Evolutionary conservation across 331 rosid genomes (phyloP).

Genomic region (Acacia pycnantha): DNA sequence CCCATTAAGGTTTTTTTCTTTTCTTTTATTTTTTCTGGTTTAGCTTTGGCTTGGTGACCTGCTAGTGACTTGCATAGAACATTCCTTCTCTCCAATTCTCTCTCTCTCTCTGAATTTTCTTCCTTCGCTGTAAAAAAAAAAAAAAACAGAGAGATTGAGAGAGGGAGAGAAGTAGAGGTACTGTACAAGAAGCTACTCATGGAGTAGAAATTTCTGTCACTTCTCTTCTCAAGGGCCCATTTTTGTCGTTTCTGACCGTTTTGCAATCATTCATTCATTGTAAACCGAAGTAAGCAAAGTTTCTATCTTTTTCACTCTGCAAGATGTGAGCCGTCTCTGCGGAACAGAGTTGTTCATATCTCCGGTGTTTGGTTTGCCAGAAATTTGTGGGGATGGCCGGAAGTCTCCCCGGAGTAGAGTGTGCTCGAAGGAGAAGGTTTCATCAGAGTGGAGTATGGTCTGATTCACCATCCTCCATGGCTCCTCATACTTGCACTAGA

Average conservation of each 20-base stretch:
- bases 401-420: constrained; percentile 86
- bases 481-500: constrained; percentile 45
- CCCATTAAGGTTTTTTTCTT: neutral
- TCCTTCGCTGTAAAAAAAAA: neutral
- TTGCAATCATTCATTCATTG: neutral
- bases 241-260: neutral
- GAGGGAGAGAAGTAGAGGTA: neutral
- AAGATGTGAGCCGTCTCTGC: neutral
- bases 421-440: constrained; percentile 77
- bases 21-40: neutral
- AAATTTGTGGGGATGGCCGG: constrained; percentile 61
- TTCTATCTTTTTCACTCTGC: neutral
- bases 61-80: neutral
- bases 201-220: neutral
- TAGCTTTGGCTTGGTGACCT: neutral
- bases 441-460: constrained; percentile 44
- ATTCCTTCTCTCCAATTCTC: neutral
- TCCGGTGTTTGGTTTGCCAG: neutral
- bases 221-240: neutral
- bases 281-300: neutral
- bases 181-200: neutral
- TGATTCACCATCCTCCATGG: constrained; percentile 34
- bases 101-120: neutral
- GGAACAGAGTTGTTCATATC: neutral
- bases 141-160: neutral